phyloP scores from a whole-genome alignment of 768 basidiomycete genomes.

The Artomyces pyxidatus region DNA sequence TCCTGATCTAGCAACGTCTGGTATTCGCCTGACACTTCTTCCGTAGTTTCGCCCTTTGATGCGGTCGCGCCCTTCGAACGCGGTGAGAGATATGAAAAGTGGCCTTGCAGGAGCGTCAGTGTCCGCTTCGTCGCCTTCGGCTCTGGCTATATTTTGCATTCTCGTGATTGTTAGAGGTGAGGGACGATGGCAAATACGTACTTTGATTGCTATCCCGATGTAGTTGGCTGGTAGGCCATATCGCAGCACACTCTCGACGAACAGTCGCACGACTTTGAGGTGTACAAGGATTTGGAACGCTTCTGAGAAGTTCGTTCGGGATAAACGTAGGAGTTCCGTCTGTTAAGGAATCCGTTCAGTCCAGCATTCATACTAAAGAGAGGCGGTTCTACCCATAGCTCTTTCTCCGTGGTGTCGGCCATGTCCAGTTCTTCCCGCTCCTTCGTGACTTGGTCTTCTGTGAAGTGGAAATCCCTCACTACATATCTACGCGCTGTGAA shows the following conservation, averaged over 20 bases:
- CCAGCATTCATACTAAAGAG: background rate
- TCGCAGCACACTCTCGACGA: slow-evolving; percentile 90
- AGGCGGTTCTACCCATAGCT: slow-evolving; percentile 77
- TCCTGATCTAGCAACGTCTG: slow-evolving; percentile 92
- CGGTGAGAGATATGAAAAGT: slow-evolving; percentile 78
- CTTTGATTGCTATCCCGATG: slow-evolving; percentile 74
- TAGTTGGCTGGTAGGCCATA: slow-evolving; percentile 95
- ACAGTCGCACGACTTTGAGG: slow-evolving; percentile 83
- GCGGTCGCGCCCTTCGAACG: slow-evolving; percentile 47
- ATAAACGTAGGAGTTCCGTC: slow-evolving; percentile 86
- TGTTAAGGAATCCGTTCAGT: slow-evolving; percentile 24
- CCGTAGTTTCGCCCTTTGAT: slow-evolving; percentile 34
- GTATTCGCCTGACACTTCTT: slow-evolving; percentile 86
- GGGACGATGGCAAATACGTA: slow-evolving; percentile 21
- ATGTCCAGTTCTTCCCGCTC: slow-evolving; percentile 73
- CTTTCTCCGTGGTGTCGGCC: slow-evolving; percentile 85
- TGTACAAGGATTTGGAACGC: slow-evolving; percentile 92
- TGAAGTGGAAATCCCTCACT: slow-evolving; percentile 88
- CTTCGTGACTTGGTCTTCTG: slow-evolving; percentile 72
- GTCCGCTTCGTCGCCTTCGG: slow-evolving; percentile 76
- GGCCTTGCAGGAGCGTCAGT: slow-evolving; percentile 59
- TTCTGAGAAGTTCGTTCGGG: slow-evolving; percentile 95
- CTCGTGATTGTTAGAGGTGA: background rate
- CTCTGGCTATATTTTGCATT: slow-evolving; percentile 55
- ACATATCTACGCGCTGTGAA: slow-evolving; percentile 56